These are phyloP conservation scores for Colletotrichum sp. DNA, from an alignment of 2,329 filamentous ascomycete genomes.

Conservation along the genomic window DNA sequence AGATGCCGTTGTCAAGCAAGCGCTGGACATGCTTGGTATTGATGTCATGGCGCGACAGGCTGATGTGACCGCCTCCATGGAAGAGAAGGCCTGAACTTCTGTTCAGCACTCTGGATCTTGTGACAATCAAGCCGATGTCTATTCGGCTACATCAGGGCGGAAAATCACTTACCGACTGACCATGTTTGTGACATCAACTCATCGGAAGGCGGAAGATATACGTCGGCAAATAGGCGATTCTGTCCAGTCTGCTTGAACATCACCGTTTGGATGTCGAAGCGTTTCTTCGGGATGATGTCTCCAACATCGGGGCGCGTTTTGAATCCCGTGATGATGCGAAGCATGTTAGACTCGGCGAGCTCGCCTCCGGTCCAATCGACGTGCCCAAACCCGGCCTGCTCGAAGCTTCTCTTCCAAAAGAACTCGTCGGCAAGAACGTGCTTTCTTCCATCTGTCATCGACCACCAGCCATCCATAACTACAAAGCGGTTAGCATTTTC, in stretches of 20 bases:
- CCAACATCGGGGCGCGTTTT: not conserved
- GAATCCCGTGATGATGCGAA: not conserved
- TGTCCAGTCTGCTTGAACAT: not conserved
- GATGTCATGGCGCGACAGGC: conserved; percentile 40
- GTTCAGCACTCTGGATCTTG: not conserved
- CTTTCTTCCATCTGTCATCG: not conserved
- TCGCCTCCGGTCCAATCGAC: not conserved
- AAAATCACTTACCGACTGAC: not conserved
- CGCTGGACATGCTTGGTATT: conserved; percentile 37
- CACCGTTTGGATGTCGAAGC: not conserved
- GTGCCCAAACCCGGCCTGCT: not conserved
- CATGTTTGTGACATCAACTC: conserved; percentile 15
- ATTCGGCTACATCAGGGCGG: not conserved
- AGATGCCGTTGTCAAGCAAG: conserved; percentile 42
- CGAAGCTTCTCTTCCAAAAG: not conserved
- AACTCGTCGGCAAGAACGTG: not conserved
- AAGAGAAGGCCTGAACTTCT: conserved; percentile 19
- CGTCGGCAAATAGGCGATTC: not conserved
- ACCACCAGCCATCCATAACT: not conserved
- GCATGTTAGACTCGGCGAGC: not conserved
- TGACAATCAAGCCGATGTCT: not conserved
- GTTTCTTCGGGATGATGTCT: not conserved
- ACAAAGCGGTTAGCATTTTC: not conserved
- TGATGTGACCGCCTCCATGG: conserved; percentile 48
- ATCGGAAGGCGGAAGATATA: not conserved